Conservation (phyloP, 345 rosid species). For the Brassica rapa region DNA sequence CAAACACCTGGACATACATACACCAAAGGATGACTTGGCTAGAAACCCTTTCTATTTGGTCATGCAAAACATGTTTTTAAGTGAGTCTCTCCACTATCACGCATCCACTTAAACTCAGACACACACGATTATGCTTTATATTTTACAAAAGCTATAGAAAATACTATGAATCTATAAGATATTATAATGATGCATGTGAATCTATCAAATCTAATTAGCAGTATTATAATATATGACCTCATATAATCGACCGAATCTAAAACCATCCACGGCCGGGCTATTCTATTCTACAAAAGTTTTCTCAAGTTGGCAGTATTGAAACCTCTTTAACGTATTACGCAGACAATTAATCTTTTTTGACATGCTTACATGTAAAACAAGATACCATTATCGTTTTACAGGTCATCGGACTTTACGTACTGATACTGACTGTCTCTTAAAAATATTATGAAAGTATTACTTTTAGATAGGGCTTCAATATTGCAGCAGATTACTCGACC, state of each 20-base stretch:
- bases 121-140: background rate
- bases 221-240: background rate
- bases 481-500: background rate
- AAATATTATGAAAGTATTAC: background rate
- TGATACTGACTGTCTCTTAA: background rate
- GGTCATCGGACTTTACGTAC: background rate
- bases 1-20: background rate
- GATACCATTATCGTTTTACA: slow-evolving; percentile 1
- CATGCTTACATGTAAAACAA: background rate
- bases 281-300: background rate
- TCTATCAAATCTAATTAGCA: background rate
- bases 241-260: background rate
- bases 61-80: background rate
- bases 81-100: background rate
- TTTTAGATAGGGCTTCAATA: background rate
- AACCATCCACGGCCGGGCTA: background rate
- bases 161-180: background rate
- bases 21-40: background rate
- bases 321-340: background rate
- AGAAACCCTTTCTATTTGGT: background rate
- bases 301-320: background rate
- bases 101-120: background rate
- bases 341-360: background rate
- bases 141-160: background rate
- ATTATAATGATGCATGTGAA: background rate